These are phyloP conservation scores for Penicillium alfredii DNA, from an alignment of 495 filamentous ascomycete species.

Conservation along the genomic window DNA sequence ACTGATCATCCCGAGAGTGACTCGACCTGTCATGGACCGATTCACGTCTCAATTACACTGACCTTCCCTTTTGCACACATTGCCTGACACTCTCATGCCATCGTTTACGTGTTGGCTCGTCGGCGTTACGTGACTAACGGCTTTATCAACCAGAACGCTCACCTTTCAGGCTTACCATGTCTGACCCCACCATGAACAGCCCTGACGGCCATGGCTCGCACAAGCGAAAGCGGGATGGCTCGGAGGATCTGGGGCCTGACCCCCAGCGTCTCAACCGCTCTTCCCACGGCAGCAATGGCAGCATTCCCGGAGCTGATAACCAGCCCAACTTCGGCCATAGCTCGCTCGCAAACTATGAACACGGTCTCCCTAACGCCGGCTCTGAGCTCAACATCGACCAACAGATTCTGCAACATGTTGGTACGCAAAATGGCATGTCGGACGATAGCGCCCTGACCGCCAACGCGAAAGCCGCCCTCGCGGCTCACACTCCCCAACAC, in stretches of 20 bases:
- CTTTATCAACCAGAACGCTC: slow-evolving; percentile 6
- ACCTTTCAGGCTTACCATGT: slow-evolving; percentile 25
- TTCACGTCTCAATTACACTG: slow-evolving; percentile 4
- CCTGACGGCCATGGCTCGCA: slow-evolving; percentile 34
- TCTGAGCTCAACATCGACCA: slow-evolving; percentile 45
- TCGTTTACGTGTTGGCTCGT: too few relatives aligned
- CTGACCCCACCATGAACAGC: slow-evolving; percentile 37
- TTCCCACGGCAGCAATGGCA: slow-evolving; percentile 44
- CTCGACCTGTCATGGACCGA: slow-evolving; percentile 5
- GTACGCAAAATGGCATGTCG: slow-evolving; percentile 41
- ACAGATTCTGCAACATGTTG: slow-evolving; percentile 45
- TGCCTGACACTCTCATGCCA: too few relatives aligned
- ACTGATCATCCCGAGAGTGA: slow-evolving; percentile 11
- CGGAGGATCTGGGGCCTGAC: slow-evolving; percentile 40
- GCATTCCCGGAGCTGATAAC: slow-evolving; percentile 32
- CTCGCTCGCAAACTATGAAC: slow-evolving; percentile 35
- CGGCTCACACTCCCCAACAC: slow-evolving; percentile 39
- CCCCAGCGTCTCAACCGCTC: slow-evolving; percentile 40
- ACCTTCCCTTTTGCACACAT: slow-evolving; percentile 1
- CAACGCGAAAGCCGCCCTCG: slow-evolving; percentile 43
- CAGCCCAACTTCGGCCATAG: slow-evolving; percentile 38
- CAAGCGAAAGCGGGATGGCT: slow-evolving; percentile 44
- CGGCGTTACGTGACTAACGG: slow-evolving; percentile 20
- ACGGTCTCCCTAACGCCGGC: slow-evolving; percentile 32
- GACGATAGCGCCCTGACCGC: slow-evolving; percentile 45